Percentiles rank a stretch among this genome's conserved stretches.
These are phyloP conservation scores for Spergularia bocconei DNA, from an alignment of 148 eudicot genomes.

Conservation along the genomic window DNA sequence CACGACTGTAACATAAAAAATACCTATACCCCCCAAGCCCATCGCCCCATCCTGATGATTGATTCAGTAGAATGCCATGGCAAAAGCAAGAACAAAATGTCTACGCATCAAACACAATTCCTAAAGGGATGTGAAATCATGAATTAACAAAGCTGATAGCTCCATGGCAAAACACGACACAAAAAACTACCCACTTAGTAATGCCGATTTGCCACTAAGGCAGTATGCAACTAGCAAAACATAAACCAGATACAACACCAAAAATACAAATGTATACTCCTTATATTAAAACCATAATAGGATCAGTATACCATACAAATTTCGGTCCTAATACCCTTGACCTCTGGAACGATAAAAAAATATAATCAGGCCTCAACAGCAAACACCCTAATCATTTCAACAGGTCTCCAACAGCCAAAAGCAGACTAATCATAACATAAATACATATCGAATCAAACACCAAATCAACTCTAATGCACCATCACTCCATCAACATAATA, in stretches of 20 bases:
- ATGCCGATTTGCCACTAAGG: neutral
- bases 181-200: neutral
- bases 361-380: neutral
- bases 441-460: neutral
- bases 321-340: neutral
- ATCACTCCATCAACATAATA: conserved; percentile 9
- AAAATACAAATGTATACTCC: neutral
- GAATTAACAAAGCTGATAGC: neutral
- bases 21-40: neutral
- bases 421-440: conserved; percentile 5
- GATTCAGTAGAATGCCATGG: neutral
- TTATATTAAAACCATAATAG: neutral
- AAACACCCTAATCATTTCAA: neutral
- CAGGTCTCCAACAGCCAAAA: neutral
- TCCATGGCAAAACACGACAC: neutral
- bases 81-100: neutral
- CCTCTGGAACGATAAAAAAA: neutral
- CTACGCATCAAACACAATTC: neutral
- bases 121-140: neutral
- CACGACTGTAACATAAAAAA: conserved; percentile 15
- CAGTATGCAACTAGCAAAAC: neutral
- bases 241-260: neutral
- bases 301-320: neutral
- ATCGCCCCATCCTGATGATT: conserved; percentile 4
- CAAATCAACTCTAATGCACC: conserved; percentile 2